These are phyloP conservation scores for Alternaria sp. DNA, from an alignment of 2,329 filamentous ascomycete genomes.

Conservation along the genomic window DNA sequence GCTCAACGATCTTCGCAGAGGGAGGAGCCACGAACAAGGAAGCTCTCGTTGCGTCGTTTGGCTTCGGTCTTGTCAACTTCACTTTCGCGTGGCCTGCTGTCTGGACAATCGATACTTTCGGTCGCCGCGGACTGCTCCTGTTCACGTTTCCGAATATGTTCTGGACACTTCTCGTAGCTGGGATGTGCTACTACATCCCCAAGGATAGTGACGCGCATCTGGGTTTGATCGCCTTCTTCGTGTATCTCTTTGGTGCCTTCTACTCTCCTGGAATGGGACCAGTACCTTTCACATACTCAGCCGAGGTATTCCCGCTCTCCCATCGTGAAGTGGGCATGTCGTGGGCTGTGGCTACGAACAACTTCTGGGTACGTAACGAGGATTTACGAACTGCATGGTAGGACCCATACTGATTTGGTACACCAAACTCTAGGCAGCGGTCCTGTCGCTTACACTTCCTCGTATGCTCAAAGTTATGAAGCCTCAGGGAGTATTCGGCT, in stretches of 20 bases:
- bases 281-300: conserved; percentile 53
- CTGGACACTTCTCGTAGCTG: conserved; percentile 58
- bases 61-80: conserved; percentile 68
- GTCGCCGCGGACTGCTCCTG: conserved; percentile 60
- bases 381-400: neutral
- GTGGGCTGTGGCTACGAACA: conserved; percentile 72
- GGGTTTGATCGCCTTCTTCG: conserved; percentile 64
- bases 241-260: conserved; percentile 64
- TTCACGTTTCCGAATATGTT: conserved; percentile 63
- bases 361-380: conserved; percentile 58
- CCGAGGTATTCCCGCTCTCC: conserved; percentile 75
- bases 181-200: conserved; percentile 63
- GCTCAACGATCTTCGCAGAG: conserved; percentile 59
- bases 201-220: conserved; percentile 52
- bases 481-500: conserved; percentile 66
- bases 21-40: conserved; percentile 55
- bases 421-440: conserved; percentile 51
- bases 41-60: conserved; percentile 64
- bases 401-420: neutral
- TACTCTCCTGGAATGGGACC: conserved; percentile 56
- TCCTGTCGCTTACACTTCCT: conserved; percentile 69
- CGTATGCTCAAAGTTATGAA: conserved; percentile 63
- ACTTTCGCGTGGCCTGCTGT: conserved; percentile 67
- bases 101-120: conserved; percentile 63
- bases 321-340: conserved; percentile 78